Evolutionary conservation across 139 green algal genomes (phyloP).

Genomic region (Closterium sp.): DNA sequence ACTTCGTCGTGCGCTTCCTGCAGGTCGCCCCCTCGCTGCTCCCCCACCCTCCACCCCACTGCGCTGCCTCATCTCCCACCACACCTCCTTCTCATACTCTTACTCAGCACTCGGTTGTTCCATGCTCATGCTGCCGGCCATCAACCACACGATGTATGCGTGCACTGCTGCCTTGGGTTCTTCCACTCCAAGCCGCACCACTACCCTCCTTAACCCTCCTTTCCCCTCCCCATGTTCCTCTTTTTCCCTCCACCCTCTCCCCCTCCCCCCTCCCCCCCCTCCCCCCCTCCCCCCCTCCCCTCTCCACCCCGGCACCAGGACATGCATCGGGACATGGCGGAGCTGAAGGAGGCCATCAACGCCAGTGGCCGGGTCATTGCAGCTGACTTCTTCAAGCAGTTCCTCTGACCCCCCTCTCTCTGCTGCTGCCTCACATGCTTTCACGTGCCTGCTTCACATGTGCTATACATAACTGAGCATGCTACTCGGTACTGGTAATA

Average conservation of each 20-base stretch:
- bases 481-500: no score
- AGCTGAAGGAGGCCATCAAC: conserved; percentile 67
- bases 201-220: neutral
- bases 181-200: neutral
- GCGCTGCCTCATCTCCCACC: neutral
- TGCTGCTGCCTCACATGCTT: neutral
- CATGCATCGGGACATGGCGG: conserved; percentile 64
- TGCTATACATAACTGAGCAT: no score
- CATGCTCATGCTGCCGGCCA: neutral
- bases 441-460: neutral
- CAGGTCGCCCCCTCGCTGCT: conserved; percentile 31
- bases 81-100: neutral
- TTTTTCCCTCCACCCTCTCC: no score
- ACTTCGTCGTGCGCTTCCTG: conserved; percentile 71
- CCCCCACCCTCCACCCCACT: neutral
- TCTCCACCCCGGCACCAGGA: conserved; percentile 17
- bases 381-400: conserved; percentile 55
- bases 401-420: conserved; percentile 16
- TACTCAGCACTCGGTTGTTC: neutral
- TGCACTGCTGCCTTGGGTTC: neutral
- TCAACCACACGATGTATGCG: neutral
- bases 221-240: neutral
- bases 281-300: neutral
- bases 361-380: conserved; percentile 52
- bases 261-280: neutral